Evolutionary conservation across 495 filamentous ascomycete species (phyloP).

Genomic region (Tetracladium marchalianum): DNA sequence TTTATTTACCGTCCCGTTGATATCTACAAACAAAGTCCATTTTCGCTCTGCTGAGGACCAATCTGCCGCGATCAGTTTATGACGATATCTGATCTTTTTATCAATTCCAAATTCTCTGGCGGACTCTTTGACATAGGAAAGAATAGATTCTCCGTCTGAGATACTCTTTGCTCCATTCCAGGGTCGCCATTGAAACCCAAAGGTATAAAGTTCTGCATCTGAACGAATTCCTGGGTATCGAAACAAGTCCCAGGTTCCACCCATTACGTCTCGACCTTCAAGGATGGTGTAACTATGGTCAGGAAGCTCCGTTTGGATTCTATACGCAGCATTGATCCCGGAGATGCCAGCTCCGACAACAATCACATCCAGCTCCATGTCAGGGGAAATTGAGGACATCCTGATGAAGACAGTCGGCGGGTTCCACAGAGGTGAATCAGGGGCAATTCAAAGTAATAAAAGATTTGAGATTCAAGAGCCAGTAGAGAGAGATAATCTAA

Average conservation of each 20-base stretch:
- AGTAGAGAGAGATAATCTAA: no score
- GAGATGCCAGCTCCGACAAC: slow-evolving; percentile 64
- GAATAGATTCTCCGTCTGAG: slow-evolving; percentile 45
- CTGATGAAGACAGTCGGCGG: not conserved
- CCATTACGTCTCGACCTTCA: slow-evolving; percentile 45
- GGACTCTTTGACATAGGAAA: slow-evolving; percentile 48
- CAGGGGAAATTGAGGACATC: no score
- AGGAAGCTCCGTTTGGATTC: slow-evolving; percentile 48
- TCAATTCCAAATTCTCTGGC: slow-evolving; percentile 48
- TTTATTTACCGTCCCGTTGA: slow-evolving; percentile 28
- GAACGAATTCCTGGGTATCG: slow-evolving; percentile 57
- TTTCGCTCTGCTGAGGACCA: slow-evolving; percentile 46
- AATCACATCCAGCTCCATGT: slow-evolving; percentile 42
- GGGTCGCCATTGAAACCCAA: slow-evolving; percentile 57
- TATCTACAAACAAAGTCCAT: slow-evolving; percentile 49
- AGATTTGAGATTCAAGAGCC: no score
- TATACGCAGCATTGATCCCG: slow-evolving; percentile 63
- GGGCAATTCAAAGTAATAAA: no score
- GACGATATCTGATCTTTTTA: slow-evolving; percentile 45
- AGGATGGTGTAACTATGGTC: slow-evolving; percentile 44
- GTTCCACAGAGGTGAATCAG: no score
- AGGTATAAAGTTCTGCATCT: slow-evolving; percentile 55
- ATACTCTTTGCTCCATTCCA: slow-evolving; percentile 49
- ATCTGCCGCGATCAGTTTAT: slow-evolving; percentile 39
- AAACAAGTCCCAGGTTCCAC: slow-evolving; percentile 63